Evolutionary conservation across 2,329 filamentous ascomycete species (phyloP), one percentile per base, ranked within the genome.

Genomic region (Setomelanomma holmii): DNA sequence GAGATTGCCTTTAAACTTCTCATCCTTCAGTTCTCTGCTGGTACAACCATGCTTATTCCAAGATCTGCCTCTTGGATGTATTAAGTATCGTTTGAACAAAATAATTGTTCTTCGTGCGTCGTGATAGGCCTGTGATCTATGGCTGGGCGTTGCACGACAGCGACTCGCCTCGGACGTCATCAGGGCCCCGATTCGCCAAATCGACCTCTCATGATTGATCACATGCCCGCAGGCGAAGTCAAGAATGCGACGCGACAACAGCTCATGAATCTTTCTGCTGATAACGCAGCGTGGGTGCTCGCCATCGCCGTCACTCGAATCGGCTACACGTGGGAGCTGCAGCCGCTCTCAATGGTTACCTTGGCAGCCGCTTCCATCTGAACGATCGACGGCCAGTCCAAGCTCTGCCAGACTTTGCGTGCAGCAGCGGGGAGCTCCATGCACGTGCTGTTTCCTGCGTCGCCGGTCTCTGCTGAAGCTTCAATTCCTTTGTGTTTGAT

Each of bases 341-440:
- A 19, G 49, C 44, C 54, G 42, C 58, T 55, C 51, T 55, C 49
- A 58, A 58, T 66, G 61, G 63, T 49, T 51, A 46, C 53, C 49
- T 51, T 51, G 44, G 49, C 45, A 50, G 40, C 40, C 40, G 42
- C 33, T 41, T 24, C 51, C 49, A 45, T 61, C 39, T 55, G 38
- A 42, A 43, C 22, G 35, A 55, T 49, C 49, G 47, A 46, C 51
- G 34, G 38, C 48, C 42, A 47, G 48, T 43, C 56, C 45, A 45
- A 49, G 55, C 50, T 61, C 59, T 46, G 58, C 50, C 45, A 53
- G 45, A 46, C 43, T 51, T 30, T 51, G 53, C 49, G 39, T 39
- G 40, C 40, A 41, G 47, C 47, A 39, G 49, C 45, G 43, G 33
- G 51, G 30, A 49, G 43, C 39, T 42, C 35, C 45, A 44, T 38